Base-by-base conservation (phyloP, 2,329 filamentous ascomycete genomes). In the Magnaporthiopsis rhizophila region DNA sequence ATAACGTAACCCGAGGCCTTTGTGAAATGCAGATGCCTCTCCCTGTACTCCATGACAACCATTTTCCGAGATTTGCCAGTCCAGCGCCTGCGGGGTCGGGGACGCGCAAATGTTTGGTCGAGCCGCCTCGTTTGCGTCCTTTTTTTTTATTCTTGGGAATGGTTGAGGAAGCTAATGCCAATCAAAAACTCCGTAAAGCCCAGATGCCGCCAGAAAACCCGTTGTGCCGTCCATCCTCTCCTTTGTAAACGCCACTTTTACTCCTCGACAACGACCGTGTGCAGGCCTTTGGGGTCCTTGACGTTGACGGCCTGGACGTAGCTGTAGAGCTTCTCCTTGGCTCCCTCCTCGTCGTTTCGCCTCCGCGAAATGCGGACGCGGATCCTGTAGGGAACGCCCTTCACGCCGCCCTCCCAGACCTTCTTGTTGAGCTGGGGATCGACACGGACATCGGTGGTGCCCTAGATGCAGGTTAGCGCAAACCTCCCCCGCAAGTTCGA, bases 391-490 rank as follows among this genome's bases (percentile, higher is more conserved):
- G 94, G 92, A 72, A 97, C 93, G 77, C 95, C 96, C 91, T 98
- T 99, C 86, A 99, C 89, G 81, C 95, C 95, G 78, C 89, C 86
- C 84, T 99, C 95, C 95, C 95, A 99, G 80, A 99, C 94, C 88
- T 99, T 98, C 91, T 99, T 99, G 90, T 99, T 99, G 77, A 99
- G 85, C 84, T 95, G 90, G 77, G 95, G 95, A 87, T 99, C 95
- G 78, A 99, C 83, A 75, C 95, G 95, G 83, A 99, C 95, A 79
- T 99, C 95, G 76, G 86, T 82, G 83, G 95, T 99, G 79, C 94
- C 94, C 95, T 99, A 73, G 18, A 66, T 63, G 36, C 67, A 65
- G 66, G 62, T 65, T 64, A 68, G 64, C 61, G 65, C 59, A 61
- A 65, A 66, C 66, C n/a, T 56, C 45, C 32, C 15, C 38, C 58